phyloP scores from a whole-genome alignment of 169 alveolate species.

The Cyclospora cayetanensis region DNA sequence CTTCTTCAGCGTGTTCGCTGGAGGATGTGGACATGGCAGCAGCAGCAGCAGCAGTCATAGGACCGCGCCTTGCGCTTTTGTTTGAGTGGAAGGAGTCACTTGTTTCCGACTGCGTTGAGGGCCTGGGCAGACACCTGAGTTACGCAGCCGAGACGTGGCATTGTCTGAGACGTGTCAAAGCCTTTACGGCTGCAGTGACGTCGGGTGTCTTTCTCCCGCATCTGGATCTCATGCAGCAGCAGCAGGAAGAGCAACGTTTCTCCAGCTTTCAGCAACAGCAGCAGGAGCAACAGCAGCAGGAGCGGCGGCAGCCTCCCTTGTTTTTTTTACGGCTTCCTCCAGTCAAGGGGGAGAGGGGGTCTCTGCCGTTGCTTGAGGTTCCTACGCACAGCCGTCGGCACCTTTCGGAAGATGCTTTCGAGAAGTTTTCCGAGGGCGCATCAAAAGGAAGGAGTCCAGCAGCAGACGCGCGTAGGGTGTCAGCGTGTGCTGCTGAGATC shows the following conservation, averaged over 20 bases:
- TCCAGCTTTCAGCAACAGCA: background rate
- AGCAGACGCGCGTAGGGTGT: background rate
- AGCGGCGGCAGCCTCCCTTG: background rate
- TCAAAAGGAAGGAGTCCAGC: background rate
- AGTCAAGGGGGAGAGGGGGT: background rate
- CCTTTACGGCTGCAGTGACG: background rate
- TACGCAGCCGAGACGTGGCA: background rate
- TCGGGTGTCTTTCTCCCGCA: constrained; percentile 3
- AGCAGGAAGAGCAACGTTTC: background rate
- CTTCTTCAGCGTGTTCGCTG: no score
- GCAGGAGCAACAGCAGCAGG: background rate
- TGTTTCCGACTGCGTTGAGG: background rate
- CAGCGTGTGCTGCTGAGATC: background rate
- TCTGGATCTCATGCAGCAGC: background rate
- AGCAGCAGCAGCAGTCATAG: background rate
- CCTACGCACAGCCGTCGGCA: background rate
- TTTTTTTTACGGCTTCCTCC: background rate
- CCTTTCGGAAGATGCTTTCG: background rate
- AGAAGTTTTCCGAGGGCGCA: background rate
- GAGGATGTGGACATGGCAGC: background rate
- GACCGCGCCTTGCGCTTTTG: background rate
- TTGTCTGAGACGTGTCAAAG: background rate
- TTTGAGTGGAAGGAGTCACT: background rate
- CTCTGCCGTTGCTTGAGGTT: background rate
- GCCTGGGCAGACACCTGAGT: background rate